Evolutionary conservation across 805 yeast genomes (phyloP).

Genomic region (Ogataea ganodermae): DNA sequence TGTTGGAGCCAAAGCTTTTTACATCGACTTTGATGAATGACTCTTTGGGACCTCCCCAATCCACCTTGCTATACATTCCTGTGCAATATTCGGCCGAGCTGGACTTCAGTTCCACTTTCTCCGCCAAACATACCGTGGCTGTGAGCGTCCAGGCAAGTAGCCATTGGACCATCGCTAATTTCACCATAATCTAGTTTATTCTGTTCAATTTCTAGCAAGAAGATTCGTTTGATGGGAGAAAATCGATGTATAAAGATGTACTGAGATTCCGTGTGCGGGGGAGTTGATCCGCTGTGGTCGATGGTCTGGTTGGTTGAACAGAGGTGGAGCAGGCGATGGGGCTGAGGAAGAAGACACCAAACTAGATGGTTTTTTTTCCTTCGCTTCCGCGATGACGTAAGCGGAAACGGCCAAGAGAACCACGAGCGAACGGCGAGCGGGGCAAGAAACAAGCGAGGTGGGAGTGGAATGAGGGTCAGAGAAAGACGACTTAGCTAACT

Average conservation of each 20-base stretch:
- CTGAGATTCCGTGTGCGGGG: too few species aligned
- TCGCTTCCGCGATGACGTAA: neutral
- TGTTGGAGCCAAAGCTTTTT: conserved; percentile 30
- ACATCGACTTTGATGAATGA: conserved; percentile 60
- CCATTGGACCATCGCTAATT: conserved; percentile 1
- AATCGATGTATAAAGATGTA: neutral
- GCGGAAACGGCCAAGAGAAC: too few species aligned
- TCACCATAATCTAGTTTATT: neutral
- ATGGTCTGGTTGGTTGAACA: too few species aligned
- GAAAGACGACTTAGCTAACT: too few species aligned
- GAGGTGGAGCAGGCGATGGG: neutral
- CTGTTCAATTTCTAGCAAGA: neutral
- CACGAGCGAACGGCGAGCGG: too few species aligned
- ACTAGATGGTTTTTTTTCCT: neutral
- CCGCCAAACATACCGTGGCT: conserved; percentile 36
- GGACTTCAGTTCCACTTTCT: conserved; percentile 50
- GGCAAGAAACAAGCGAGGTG: too few species aligned
- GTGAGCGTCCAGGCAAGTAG: conserved; percentile 8
- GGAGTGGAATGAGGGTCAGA: too few species aligned
- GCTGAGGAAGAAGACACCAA: neutral
- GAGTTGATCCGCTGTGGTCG: too few species aligned
- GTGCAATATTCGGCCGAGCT: conserved; percentile 70
- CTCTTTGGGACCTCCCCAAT: conserved; percentile 80
- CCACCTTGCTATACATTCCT: conserved; percentile 85
- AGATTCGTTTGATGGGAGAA: too few species aligned